phyloP scores from a whole-genome alignment of 2,329 filamentous ascomycete species.

The Aquanectria penicillioides region DNA sequence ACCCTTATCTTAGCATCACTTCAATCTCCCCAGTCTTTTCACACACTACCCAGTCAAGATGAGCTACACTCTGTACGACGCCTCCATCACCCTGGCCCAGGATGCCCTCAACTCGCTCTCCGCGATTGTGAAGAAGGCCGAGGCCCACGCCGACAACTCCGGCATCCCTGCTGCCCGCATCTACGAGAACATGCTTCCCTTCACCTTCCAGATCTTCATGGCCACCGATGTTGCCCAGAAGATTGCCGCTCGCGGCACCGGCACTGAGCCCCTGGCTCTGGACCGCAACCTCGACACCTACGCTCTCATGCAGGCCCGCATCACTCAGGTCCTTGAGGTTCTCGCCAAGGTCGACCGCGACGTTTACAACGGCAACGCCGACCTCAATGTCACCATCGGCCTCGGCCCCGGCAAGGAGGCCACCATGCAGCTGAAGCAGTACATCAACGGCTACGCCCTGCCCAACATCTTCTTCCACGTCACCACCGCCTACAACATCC shows the following conservation, averaged over 20 bases:
- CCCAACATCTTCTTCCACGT: constrained; percentile 75
- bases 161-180: constrained; percentile 47
- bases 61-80: constrained; percentile 55
- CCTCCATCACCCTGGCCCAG: constrained; percentile 45
- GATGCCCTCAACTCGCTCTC: constrained; percentile 46
- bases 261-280: constrained; percentile 39
- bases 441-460: constrained; percentile 58
- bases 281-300: constrained; percentile 46
- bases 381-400: constrained; percentile 41
- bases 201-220: constrained; percentile 53
- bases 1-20: constrained; percentile 17
- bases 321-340: constrained; percentile 43
- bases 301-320: constrained; percentile 47
- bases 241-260: constrained; percentile 47
- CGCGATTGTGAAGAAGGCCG: constrained; percentile 50
- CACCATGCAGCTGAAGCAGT: constrained; percentile 47
- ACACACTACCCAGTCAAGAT: constrained; percentile 39
- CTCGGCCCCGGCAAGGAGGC: constrained; percentile 44
- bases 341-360: constrained; percentile 47
- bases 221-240: constrained; percentile 44
- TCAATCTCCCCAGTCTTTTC: background rate
- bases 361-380: constrained; percentile 45
- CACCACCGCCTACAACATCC: constrained; percentile 66
- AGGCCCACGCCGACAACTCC: constrained; percentile 44
- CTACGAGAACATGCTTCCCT: constrained; percentile 54